A percentile compares a stretch with the other conserved stretches of the same genome.
Conservation (phyloP, 495 filamentous ascomycete species). For the Hypomontagnella submonticulosa region DNA sequence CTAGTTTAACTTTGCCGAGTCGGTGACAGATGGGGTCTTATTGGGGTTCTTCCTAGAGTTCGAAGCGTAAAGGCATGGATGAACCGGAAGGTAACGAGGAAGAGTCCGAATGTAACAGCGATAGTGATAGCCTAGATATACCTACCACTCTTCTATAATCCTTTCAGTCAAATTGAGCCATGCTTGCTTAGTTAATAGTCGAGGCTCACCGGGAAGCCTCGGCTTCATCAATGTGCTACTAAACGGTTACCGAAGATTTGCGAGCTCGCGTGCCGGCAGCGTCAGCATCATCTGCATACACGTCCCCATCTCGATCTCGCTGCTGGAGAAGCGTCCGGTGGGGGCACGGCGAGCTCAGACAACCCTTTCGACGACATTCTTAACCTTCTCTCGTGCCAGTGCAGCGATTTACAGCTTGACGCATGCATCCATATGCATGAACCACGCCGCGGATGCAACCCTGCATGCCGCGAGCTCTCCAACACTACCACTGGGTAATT, state of each 20-base stretch:
- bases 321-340: conserved; percentile 35
- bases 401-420: conserved; percentile 34
- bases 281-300: conserved; percentile 31
- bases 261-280: conserved; percentile 6
- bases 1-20: conserved; percentile 5
- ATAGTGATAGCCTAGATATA: background rate
- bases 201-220: conserved; percentile 20
- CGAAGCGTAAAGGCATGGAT: too few species aligned
- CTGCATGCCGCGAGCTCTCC: conserved; percentile 38
- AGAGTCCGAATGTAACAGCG: conserved; percentile 2
- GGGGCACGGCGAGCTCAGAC: conserved; percentile 32
- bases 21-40: background rate
- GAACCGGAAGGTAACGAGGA: background rate
- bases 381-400: conserved; percentile 23
- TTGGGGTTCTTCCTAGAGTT: too few species aligned
- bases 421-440: conserved; percentile 45
- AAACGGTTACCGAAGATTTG: conserved; percentile 6
- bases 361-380: conserved; percentile 19
- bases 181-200: conserved; percentile 1
- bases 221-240: conserved; percentile 8
- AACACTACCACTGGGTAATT: conserved; percentile 28
- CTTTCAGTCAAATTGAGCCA: background rate
- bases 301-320: conserved; percentile 26
- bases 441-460: conserved; percentile 39
- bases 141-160: background rate